Percentiles rank a stretch among this genome's conserved stretches.
phyloP scores from a whole-genome alignment of 805 yeast genomes.

The Yamadazyma laniorum region DNA sequence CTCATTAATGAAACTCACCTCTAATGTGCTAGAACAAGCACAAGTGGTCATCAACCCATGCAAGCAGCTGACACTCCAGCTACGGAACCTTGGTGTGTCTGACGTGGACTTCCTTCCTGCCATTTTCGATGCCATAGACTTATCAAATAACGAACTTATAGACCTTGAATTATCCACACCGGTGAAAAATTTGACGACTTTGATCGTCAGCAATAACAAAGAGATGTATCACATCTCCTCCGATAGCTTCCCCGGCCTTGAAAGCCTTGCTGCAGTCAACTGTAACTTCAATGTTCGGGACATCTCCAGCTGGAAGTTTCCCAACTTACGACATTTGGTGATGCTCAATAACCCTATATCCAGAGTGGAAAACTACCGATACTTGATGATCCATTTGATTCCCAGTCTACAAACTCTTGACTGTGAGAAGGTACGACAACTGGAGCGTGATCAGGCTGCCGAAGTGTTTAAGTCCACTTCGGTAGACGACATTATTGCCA shows the following conservation, averaged over 20 bases:
- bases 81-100: constrained; percentile 32
- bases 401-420: constrained; percentile 70
- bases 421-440: constrained; percentile 55
- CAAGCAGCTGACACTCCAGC: constrained; percentile 32
- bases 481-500: constrained; percentile 6
- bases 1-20: constrained; percentile 33
- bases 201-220: constrained; percentile 64
- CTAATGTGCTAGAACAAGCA: constrained; percentile 29
- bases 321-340: constrained; percentile 41
- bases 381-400: constrained; percentile 55
- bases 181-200: constrained; percentile 42
- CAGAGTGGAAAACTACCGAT: constrained; percentile 52
- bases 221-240: constrained; percentile 15
- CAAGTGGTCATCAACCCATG: constrained; percentile 34
- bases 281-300: constrained; percentile 12
- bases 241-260: constrained; percentile 4
- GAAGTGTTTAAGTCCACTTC: constrained; percentile 34
- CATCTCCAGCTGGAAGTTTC: constrained; percentile 24
- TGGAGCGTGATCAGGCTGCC: constrained; percentile 49
- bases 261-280: constrained; percentile 7
- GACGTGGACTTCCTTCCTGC: constrained; percentile 37
- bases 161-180: constrained; percentile 51
- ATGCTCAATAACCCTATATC: constrained; percentile 61
- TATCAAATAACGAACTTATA: constrained; percentile 71
- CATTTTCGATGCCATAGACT: constrained; percentile 56